Evolutionary conservation across 768 basidiomycete species (phyloP).

Genomic region (Russula sp.): DNA sequence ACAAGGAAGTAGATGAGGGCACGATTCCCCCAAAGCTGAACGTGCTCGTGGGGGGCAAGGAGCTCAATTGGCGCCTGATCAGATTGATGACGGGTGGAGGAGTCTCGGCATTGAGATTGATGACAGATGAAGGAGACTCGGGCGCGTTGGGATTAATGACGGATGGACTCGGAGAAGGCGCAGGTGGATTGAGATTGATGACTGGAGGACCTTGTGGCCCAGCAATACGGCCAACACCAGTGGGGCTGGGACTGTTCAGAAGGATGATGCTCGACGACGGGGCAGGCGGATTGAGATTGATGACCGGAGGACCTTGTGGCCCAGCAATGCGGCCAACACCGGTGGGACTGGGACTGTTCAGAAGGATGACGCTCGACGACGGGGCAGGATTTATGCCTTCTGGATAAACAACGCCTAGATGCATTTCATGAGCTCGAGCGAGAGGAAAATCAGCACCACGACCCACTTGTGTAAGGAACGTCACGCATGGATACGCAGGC

Average conservation of each 20-base stretch:
- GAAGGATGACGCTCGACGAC: conserved; percentile 20
- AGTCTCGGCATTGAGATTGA: conserved; percentile 5
- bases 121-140: neutral
- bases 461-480: conserved; percentile 22
- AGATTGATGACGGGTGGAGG: conserved; percentile 20
- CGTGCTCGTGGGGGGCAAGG: conserved; percentile 1
- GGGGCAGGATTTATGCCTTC: neutral
- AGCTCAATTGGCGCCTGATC: conserved; percentile 22
- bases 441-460: neutral
- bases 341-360: conserved; percentile 22
- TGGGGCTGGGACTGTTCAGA: conserved; percentile 20
- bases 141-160: conserved; percentile 24
- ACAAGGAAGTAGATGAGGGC: neutral
- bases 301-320: conserved; percentile 17
- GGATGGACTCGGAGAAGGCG: too few relatives aligned
- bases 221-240: conserved; percentile 4
- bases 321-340: neutral
- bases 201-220: conserved; percentile 11
- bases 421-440: neutral
- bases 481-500: conserved; percentile 14
- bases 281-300: conserved; percentile 19
- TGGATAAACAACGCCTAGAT: conserved; percentile 3
- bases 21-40: conserved; percentile 24
- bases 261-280: too few relatives aligned
- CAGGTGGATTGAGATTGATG: conserved; percentile 22